Percentiles rank a stretch among this genome's conserved stretches.
These are phyloP conservation scores for Macrophomina tecta DNA, from an alignment of 2,329 filamentous ascomycete species.

Conservation along the genomic window DNA sequence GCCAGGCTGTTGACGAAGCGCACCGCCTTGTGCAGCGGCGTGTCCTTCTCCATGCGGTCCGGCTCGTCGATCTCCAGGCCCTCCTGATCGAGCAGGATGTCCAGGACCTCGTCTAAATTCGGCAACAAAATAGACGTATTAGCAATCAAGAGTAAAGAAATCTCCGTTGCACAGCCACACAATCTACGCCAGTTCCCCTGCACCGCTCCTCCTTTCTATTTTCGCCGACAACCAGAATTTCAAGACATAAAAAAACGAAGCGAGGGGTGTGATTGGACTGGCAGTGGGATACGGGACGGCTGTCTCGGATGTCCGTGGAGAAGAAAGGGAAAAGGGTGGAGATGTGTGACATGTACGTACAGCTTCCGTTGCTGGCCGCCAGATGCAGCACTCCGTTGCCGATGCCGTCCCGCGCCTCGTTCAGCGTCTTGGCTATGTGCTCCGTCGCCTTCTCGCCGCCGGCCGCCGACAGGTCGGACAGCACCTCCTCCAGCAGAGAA, in stretches of 20 bases:
- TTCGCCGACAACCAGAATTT: neutral
- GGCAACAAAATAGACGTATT: neutral
- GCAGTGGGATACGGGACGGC: too few relatives aligned
- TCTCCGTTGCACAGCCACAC: neutral
- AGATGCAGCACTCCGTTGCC: constrained; percentile 91
- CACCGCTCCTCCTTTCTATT: neutral
- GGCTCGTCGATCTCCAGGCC: constrained; percentile 84
- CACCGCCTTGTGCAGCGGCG: constrained; percentile 79
- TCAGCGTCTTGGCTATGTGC: constrained; percentile 78
- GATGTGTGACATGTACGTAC: constrained; percentile 58
- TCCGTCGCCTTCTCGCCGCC: constrained; percentile 60
- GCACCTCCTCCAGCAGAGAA: constrained; percentile 78
- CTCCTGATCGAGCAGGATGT: constrained; percentile 81
- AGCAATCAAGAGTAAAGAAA: constrained; percentile 1
- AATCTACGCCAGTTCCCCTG: neutral
- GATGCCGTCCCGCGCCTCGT: constrained; percentile 82
- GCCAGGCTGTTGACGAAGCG: constrained; percentile 75
- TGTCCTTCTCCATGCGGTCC: constrained; percentile 74
- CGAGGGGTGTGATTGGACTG: neutral
- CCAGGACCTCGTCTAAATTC: constrained; percentile 74
- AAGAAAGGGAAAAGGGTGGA: neutral
- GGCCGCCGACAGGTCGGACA: constrained; percentile 61
- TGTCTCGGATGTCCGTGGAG: neutral
- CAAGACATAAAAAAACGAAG: neutral
- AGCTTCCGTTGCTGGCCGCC: constrained; percentile 84